Evolutionary conservation across 192 early-diverging fungal species (phyloP), one percentile per base, ranked within the genome.

Genomic region (Coemansia sp.): DNA sequence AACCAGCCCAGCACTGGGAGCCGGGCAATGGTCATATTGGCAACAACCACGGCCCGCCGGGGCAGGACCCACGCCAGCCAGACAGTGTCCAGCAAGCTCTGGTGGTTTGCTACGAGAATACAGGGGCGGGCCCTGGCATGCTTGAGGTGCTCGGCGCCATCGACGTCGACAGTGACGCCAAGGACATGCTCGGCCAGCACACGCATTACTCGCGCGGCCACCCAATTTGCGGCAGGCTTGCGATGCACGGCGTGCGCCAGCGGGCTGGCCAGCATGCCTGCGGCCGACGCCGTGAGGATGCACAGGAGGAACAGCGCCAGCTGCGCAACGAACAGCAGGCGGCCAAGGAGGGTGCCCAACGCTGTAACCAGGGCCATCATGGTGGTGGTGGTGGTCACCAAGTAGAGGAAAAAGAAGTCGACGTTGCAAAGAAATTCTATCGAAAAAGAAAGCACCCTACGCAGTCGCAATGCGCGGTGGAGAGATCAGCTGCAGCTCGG

Each of bases 101-200:
- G 92, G 60, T 95, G 92, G 64, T 95, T 95, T 42, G 81, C 82
- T n/a, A 92, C 77, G 23, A 81, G 72, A 13, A 92, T 71, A 33
- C 80, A 81, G 5, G 89, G 85, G 12, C 23, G 33, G 5, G 28
- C 59, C n/a, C 51, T 62, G n/a, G 76, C 55, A 31, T 44, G 53
- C 29, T 29, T 29, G 33, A 86, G 44, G 43, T 84, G 64, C 36
- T 84, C 79, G 44, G 78, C 68, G 14, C 80, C 79, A 22, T 81
- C 78, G 10, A 89, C 63, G 25, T 68, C 77, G 38, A 78, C 77
- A 0, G 74, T 57, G 45, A 92, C 54, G 21, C 81, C 85, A 28
- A 80, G 70, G 16, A 82, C 49, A 20, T 56, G 56, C 21, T 79
- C 58, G 3, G 70, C 71, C n/a, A 84, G 37, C 20, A 54, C 18